Evolutionary conservation across 345 rosid genomes (phyloP), one percentile per base, ranked within the genome.

Genomic region (Eucalyptus cladocalyx): DNA sequence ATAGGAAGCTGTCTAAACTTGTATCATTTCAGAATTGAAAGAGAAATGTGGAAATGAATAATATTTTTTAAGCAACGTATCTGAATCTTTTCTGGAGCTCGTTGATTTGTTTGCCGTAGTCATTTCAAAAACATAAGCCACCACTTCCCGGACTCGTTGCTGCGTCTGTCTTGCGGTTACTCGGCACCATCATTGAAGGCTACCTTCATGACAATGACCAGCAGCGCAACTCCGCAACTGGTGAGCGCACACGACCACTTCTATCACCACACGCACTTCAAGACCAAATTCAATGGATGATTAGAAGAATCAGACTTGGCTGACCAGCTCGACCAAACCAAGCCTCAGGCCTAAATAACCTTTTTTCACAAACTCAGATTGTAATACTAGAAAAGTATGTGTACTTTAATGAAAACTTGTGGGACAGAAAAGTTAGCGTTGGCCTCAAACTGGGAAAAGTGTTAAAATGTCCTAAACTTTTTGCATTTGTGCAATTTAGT

Each of bases 401-500:
- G 14, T 37, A 76, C 83, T 76, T 21, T 23, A 19, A 21, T 37
- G 47, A 37, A 76, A 43, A 21, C 21, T 37, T 37, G 11, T 6
- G 47, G 28, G 2, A 40, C 5, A 40, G 47, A 76, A 37, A 76
- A 37, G 45, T 72, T 37, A 37, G 47, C 47, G 23, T 37, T 8
- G 83, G 83, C 28, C 15, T 34, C 8, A 37, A 72, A 37, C 8
- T 19, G 0, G 18, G 51, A 49, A 49, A 49, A 49, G 7, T 49
- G 51, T 15, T 49, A 15, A 16, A 49, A 49, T 15, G 51, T 49
- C 17, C 0, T 49, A 49, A 49, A 49, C 18, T 0, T 49, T 49
- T 49, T 49, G 3, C 6, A 14, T 49, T 14, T 49, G 0, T 48
- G 0, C 50, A 48, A 48, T 48, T 48, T 12, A 48, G 15, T 48